A percentile compares a stretch with the other conserved stretches of the same genome.
Conservation (phyloP, 2,329 filamentous ascomycete species). For the Balansia obtecta region DNA sequence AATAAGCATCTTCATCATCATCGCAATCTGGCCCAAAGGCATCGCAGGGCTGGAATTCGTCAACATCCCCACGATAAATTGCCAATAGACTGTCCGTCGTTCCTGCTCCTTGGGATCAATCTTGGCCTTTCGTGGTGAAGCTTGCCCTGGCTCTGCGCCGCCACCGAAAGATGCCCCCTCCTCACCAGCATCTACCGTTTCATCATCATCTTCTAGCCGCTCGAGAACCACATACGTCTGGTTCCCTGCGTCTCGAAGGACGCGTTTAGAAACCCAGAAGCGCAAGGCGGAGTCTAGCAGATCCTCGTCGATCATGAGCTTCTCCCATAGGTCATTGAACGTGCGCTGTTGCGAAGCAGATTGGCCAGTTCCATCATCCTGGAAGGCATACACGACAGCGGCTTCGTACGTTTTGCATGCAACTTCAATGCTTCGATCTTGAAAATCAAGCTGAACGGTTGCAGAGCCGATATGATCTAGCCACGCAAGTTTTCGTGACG, state of each 20-base stretch:
- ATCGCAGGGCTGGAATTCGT: constrained; percentile 77
- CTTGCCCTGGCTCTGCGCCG: constrained; percentile 12
- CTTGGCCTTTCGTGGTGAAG: constrained; percentile 37
- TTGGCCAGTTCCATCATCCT: constrained; percentile 30
- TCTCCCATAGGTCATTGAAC: constrained; percentile 40
- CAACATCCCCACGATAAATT: constrained; percentile 90
- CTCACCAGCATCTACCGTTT: constrained; percentile 16
- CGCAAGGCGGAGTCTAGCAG: constrained; percentile 53
- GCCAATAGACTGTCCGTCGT: constrained; percentile 60
- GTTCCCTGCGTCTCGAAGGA: constrained; percentile 44
- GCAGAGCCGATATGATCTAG: constrained; percentile 71
- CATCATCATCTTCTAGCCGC: constrained; percentile 31
- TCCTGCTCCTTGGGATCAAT: constrained; percentile 53
- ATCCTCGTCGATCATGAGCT: constrained; percentile 62
- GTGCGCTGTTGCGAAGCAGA: constrained; percentile 26
- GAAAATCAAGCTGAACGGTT: constrained; percentile 67
- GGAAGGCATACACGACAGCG: constrained; percentile 75
- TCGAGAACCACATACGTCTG: constrained; percentile 59
- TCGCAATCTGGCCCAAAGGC: constrained; percentile 68
- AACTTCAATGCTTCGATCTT: constrained; percentile 62
- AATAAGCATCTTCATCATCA: constrained; percentile 92
- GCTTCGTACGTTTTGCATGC: constrained; percentile 78
- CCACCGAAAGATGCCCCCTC: constrained; percentile 18
- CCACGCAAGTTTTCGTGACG: constrained; percentile 80
- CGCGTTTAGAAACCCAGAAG: constrained; percentile 59